Percentiles rank a stretch among this genome's conserved stretches.
These are phyloP conservation scores for Dicorynia guianensis DNA, from an alignment of 306 rosid species.

Conservation along the genomic window DNA sequence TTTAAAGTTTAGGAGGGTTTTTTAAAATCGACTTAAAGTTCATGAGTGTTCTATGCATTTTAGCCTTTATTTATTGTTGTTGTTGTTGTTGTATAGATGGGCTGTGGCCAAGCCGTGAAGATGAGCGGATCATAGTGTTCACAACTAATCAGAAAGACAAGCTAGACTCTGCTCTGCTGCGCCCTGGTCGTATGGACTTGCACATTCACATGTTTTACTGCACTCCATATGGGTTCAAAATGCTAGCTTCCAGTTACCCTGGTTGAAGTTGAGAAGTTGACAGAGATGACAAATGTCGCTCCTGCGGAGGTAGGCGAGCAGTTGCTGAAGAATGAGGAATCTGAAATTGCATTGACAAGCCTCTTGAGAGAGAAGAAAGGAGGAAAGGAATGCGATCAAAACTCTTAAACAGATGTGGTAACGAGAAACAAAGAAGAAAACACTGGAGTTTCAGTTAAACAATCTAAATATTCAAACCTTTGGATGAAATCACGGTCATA, in stretches of 20 bases:
- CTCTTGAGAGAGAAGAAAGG: constrained; percentile 28
- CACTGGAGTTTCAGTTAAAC: too few relatives aligned
- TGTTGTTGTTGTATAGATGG: too few relatives aligned
- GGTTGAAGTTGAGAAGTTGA: constrained; percentile 31
- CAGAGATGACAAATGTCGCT: constrained; percentile 38
- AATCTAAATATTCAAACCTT: too few relatives aligned
- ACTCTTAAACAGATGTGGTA: too few relatives aligned
- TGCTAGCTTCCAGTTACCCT: constrained; percentile 39
- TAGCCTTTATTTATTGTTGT: too few relatives aligned
- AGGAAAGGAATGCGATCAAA: too few relatives aligned
- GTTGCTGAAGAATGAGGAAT: constrained; percentile 36
- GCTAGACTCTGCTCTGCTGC: constrained; percentile 45
- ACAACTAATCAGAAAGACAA: constrained; percentile 49
- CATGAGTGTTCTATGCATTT: too few relatives aligned
- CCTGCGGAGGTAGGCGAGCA: constrained; percentile 55
- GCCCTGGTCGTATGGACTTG: constrained; percentile 54
- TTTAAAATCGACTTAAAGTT: too few relatives aligned
- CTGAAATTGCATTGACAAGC: constrained; percentile 35
- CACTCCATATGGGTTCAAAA: constrained; percentile 44
- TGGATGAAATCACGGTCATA: too few relatives aligned
- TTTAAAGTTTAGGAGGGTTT: too few relatives aligned
- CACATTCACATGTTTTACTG: constrained; percentile 48
- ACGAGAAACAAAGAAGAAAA: too few relatives aligned
- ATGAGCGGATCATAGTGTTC: constrained; percentile 47
- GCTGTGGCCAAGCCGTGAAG: constrained; percentile 49